Conservation (phyloP, 2,329 filamentous ascomycete species). For the Falciphora oryzae region DNA sequence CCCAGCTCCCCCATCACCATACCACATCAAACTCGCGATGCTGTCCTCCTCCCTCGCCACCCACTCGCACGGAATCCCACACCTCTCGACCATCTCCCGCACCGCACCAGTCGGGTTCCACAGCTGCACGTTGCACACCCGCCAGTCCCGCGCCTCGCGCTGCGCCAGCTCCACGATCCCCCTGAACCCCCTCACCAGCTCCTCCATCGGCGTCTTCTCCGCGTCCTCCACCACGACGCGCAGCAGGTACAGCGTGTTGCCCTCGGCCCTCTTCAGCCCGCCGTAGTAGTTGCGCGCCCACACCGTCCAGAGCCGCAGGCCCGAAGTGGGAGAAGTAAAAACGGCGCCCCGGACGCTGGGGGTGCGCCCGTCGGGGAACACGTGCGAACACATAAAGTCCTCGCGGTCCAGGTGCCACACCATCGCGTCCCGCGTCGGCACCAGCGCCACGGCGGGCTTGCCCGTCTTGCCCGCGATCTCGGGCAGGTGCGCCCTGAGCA, state of each 20-base stretch:
- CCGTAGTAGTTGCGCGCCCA: slow-evolving; percentile 65
- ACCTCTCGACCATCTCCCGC: slow-evolving; percentile 37
- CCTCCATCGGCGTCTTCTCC: slow-evolving; percentile 35
- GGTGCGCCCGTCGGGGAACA: slow-evolving; percentile 41
- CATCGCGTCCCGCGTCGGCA: slow-evolving; percentile 62
- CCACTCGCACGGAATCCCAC: slow-evolving; percentile 42
- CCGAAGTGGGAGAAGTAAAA: slow-evolving; percentile 44
- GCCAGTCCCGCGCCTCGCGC: slow-evolving; percentile 65
- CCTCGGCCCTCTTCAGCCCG: slow-evolving; percentile 43
- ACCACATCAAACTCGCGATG: slow-evolving; percentile 69
- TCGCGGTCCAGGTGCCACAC: slow-evolving; percentile 78
- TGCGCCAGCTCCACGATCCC: slow-evolving; percentile 63
- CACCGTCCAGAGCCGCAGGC: slow-evolving; percentile 63
- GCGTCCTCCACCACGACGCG: slow-evolving; percentile 52
- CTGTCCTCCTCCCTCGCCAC: slow-evolving; percentile 58
- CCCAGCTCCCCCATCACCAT: slow-evolving; percentile 39
- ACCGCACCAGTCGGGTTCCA: slow-evolving; percentile 72
- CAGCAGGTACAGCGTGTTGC: slow-evolving; percentile 65
- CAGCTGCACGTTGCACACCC: slow-evolving; percentile 63
- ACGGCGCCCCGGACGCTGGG: slow-evolving; percentile 67
- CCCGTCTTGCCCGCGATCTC: slow-evolving; percentile 15
- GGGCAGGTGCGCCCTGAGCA: slow-evolving; percentile 50
- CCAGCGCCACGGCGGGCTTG: slow-evolving; percentile 53
- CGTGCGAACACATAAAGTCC: slow-evolving; percentile 63
- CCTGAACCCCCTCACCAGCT: slow-evolving; percentile 48